Evolutionary conservation across 345 rosid species (phyloP).

Genomic region (Microcos paniculata): DNA sequence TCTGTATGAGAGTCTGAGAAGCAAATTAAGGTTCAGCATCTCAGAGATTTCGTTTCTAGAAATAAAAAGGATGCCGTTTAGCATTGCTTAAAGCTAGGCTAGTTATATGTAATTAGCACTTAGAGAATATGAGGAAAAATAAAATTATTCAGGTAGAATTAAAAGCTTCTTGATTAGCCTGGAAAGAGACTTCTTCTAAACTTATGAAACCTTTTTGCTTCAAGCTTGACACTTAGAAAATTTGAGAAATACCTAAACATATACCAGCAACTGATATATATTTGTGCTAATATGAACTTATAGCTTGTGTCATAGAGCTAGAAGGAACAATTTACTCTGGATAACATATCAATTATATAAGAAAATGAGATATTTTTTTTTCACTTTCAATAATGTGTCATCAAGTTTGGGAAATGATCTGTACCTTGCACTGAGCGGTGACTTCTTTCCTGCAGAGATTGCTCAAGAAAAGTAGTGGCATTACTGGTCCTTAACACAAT

Average conservation of each 20-base stretch:
- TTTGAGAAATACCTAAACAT: no score
- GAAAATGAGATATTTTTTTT: constrained; percentile 26
- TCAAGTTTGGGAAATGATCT: background rate
- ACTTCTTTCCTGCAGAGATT: constrained; percentile 30
- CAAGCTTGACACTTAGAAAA: no score
- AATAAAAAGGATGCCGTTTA: constrained; percentile 20
- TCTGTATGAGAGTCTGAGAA: constrained; percentile 38
- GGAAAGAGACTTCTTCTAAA: no score
- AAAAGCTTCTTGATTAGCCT: no score
- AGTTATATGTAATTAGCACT: no score
- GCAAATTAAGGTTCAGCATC: constrained; percentile 4
- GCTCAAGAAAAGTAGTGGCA: constrained; percentile 28
- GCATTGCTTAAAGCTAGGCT: no score
- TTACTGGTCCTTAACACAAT: constrained; percentile 47
- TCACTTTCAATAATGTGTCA: background rate
- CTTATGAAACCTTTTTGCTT: no score
- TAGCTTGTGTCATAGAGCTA: background rate
- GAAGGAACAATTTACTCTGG: background rate
- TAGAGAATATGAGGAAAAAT: no score
- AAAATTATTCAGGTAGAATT: no score
- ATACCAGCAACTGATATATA: no score
- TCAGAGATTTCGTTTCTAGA: constrained; percentile 4
- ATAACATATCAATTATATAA: background rate
- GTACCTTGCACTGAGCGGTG: constrained; percentile 32
- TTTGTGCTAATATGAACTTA: background rate